A percentile compares a stretch with the other conserved stretches of the same genome.
Conservation (phyloP, 116 monocot species). For the Dioscorea cayenensis region DNA sequence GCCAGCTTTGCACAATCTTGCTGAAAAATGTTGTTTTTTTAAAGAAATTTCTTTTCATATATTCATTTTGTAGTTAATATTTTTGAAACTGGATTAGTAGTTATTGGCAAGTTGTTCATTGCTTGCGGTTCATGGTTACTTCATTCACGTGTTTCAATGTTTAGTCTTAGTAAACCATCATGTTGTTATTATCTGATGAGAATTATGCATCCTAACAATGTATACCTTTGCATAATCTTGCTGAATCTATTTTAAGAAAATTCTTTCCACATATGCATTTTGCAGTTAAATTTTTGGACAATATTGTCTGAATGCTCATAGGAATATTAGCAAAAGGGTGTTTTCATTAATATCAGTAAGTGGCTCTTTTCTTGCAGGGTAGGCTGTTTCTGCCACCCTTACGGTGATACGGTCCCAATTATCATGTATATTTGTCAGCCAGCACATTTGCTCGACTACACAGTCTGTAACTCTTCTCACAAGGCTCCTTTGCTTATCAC, state of each 20-base stretch:
- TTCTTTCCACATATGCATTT: neutral
- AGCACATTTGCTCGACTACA: slow-evolving; percentile 36
- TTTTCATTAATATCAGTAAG: neutral
- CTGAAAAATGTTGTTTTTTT: neutral
- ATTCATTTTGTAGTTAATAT: neutral
- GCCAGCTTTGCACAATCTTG: neutral
- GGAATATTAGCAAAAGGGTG: too few relatives aligned
- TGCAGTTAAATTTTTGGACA: neutral
- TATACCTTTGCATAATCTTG: neutral
- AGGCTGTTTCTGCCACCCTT: slow-evolving; percentile 46
- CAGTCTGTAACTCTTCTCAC: slow-evolving; percentile 25
- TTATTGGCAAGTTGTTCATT: too few relatives aligned
- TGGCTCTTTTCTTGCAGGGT: slow-evolving; percentile 9
- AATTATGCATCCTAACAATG: neutral
- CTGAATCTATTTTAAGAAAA: neutral
- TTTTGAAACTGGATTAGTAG: too few relatives aligned
- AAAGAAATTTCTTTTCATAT: neutral
- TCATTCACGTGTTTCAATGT: neutral
- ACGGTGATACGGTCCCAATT: slow-evolving; percentile 35
- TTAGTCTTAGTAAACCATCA: too few relatives aligned
- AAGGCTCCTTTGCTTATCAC: slow-evolving; percentile 37
- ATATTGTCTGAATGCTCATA: neutral
- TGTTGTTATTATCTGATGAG: neutral
- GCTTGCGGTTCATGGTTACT: neutral
- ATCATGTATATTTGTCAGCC: slow-evolving; percentile 48